A percentile compares a stretch with the other conserved stretches of the same genome.
Evolutionary conservation across 257 asterid genomes (phyloP).

Genomic region (Galeopsis tetrahit): DNA sequence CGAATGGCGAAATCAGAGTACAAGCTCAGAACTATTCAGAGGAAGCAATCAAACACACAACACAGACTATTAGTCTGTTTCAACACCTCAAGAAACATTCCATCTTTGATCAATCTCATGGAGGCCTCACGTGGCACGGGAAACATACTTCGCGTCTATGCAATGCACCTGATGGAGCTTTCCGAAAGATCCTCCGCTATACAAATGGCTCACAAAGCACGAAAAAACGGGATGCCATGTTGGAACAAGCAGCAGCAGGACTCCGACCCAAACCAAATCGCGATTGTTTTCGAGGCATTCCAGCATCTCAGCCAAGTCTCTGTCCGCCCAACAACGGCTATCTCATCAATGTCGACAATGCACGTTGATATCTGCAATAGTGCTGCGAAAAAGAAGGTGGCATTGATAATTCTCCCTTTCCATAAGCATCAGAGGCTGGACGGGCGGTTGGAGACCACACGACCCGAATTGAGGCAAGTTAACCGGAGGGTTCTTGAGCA

Average conservation of each 20-base stretch:
- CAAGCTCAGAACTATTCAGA: slow-evolving; percentile 48
- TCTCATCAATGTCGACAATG: slow-evolving; percentile 47
- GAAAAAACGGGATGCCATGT: slow-evolving; percentile 35
- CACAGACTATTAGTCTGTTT: slow-evolving; percentile 27
- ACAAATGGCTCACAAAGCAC: slow-evolving; percentile 49
- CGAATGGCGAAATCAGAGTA: slow-evolving; percentile 42
- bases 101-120: slow-evolving; percentile 48
- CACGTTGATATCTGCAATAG: slow-evolving; percentile 54
- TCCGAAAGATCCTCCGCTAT: slow-evolving; percentile 59
- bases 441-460: slow-evolving; percentile 51
- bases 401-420: slow-evolving; percentile 57
- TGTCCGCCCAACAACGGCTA: slow-evolving; percentile 54
- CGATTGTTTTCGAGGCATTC: slow-evolving; percentile 55
- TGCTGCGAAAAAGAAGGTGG: slow-evolving; percentile 47
- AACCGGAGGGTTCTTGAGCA: slow-evolving; percentile 53
- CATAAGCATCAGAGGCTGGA: slow-evolving; percentile 57
- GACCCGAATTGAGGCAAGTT: slow-evolving; percentile 46
- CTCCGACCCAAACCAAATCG: slow-evolving; percentile 21
- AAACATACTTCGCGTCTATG: slow-evolving; percentile 51
- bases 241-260: slow-evolving; percentile 16
- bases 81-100: slow-evolving; percentile 30
- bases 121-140: slow-evolving; percentile 57
- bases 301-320: slow-evolving; percentile 53
- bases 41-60: slow-evolving; percentile 30
- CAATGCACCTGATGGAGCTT: slow-evolving; percentile 58